Percentiles rank a stretch among this genome's conserved stretches.
These are phyloP conservation scores for Helicocarpus griseus DNA, from an alignment of 2,329 filamentous ascomycete genomes.

Conservation along the genomic window DNA sequence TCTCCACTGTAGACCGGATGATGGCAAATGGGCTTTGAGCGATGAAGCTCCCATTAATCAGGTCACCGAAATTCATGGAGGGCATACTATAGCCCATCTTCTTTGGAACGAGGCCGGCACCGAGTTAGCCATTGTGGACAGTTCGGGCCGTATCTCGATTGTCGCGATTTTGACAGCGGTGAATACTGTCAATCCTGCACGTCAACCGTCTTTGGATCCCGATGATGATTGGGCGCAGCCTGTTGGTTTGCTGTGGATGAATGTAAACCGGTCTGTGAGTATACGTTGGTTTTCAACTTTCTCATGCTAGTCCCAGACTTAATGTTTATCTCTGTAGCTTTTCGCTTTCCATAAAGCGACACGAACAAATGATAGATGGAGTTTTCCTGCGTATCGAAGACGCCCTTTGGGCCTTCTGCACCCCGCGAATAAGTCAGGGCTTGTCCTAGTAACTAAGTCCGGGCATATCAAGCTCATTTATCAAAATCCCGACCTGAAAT, in stretches of 20 bases:
- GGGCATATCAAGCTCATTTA: constrained; percentile 68
- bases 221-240: constrained; percentile 68
- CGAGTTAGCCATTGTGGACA: constrained; percentile 77
- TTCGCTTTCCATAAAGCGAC: constrained; percentile 48
- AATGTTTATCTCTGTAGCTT: constrained; percentile 19
- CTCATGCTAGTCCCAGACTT: neutral
- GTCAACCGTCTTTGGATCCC: constrained; percentile 56
- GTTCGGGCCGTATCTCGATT: constrained; percentile 66
- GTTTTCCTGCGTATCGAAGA: constrained; percentile 57
- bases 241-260: constrained; percentile 80
- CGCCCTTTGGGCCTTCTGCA: constrained; percentile 64
- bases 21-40: constrained; percentile 67
- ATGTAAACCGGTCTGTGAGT: constrained; percentile 43
- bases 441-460: constrained; percentile 67
- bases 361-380: constrained; percentile 55
- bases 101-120: constrained; percentile 69
- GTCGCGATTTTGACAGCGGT: constrained; percentile 61
- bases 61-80: constrained; percentile 51
- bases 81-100: constrained; percentile 65
- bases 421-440: constrained; percentile 54
- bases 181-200: constrained; percentile 57
- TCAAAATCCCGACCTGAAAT: constrained; percentile 61
- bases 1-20: constrained; percentile 56
- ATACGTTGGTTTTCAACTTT: constrained; percentile 14
- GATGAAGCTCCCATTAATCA: constrained; percentile 57